These are phyloP conservation scores for Stachybotrys echinatus DNA, from an alignment of 2,329 filamentous ascomycete species.

Conservation along the genomic window DNA sequence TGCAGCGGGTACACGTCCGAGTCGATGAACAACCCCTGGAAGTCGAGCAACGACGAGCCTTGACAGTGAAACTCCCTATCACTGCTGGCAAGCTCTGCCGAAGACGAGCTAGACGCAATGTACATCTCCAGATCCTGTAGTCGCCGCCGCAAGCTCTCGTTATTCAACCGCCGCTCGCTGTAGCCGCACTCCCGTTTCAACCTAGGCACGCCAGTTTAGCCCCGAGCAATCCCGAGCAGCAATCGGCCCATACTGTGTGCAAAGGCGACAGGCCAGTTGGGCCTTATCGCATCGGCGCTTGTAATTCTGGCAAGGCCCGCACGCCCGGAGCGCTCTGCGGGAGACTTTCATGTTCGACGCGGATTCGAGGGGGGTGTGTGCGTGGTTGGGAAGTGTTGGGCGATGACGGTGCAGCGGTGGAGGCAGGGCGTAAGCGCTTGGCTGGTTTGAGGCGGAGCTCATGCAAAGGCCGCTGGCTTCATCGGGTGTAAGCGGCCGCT, in stretches of 20 bases:
- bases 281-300: constrained; percentile 9
- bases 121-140: constrained; percentile 8
- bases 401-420: too few relatives aligned
- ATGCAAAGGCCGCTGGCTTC: background rate
- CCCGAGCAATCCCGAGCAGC: background rate
- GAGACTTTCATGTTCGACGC: background rate
- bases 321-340: constrained; percentile 6
- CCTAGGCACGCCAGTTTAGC: background rate
- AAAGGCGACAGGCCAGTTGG: constrained; percentile 7
- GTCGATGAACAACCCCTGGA: constrained; percentile 7
- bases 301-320: constrained; percentile 8
- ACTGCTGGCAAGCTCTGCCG: background rate
- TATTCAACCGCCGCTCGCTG: constrained; percentile 1
- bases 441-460: background rate
- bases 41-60: constrained; percentile 4
- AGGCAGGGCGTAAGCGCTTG: too few relatives aligned
- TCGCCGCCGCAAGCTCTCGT: constrained; percentile 4
- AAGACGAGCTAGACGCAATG: constrained; percentile 2
- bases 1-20: constrained; percentile 3
- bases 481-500: background rate
- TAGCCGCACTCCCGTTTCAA: constrained; percentile 6
- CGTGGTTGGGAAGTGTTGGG: too few relatives aligned
- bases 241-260: constrained; percentile 4
- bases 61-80: too few relatives aligned
- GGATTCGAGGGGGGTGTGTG: too few relatives aligned